Base-by-base conservation (phyloP, 164 flowering plant species). In the Stephania japonica region DNA sequence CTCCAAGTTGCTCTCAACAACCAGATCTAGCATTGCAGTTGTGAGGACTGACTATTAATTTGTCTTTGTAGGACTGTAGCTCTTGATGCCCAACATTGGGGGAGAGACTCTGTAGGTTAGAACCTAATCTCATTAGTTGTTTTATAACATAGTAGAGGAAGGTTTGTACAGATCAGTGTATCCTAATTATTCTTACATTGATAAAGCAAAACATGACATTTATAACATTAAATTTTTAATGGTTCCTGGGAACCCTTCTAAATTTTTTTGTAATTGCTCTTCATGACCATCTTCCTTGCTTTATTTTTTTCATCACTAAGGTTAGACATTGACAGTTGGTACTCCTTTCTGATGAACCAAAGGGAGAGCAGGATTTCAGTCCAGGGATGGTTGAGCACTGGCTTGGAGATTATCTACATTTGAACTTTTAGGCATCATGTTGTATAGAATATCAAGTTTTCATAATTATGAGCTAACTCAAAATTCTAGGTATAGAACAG, bases 21-120 rank as follows among this genome's bases (percentile, higher is more conserved):
- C 90, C 93, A 27, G 91, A 89, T 77, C 83, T 87, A 73, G 96
- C 87, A 41, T 82, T 87, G 84, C 90, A 89, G 84, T 87, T 89
- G 32, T 89, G 83, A 88, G 78, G 76, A 67, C 38, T 24, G 6
- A 23, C 25, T 69, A 44, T 47, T 69, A 4, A 26, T 18, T 21
- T 32, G 4, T 32, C 38, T 32, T 56, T 56, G 63, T 16, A 56
- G 63, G 21, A 21, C 18, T 9, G 50, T 56, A 21, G 63, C n/a
- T n/a, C 23, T 19, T n/a, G 63, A 56, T 5, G 63, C 63, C n/a
- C n/a, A 7, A n/a, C n/a, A 18, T n/a, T 5, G 63, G 23, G 21
- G 63, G 63, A 56, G 63, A 56, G 63, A 56, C n/a, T 14, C 23
- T 56, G 6, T 18, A 56, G n/a, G 63, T 19, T 56, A 56, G 63